Base-by-base conservation (phyloP, 805 yeast genomes). In the Pichia exigua region DNA sequence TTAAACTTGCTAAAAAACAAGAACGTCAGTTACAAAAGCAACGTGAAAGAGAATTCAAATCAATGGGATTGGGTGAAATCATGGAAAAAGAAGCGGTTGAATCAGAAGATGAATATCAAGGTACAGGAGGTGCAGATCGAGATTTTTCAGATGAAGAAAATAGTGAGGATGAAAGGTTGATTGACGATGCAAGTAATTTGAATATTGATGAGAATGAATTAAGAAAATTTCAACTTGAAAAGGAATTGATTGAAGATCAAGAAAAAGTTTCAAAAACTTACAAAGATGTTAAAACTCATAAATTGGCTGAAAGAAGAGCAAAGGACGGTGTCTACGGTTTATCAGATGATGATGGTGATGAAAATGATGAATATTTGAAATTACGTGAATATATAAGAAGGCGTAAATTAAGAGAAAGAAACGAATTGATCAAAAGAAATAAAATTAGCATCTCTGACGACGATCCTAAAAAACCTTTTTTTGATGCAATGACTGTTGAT, bases 81-180 rank as follows among this genome's bases (percentile, higher is more conserved):
- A 72, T 87, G 63, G 92, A 87, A 60, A 83, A 85, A 46, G 94
- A 87, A 70, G 95, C 95, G 44, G 90, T 79, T 58, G 95, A 87
- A 69, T 85, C 94, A 39, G 95, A 87, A 54, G 95, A 87, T 72
- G 95, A 87, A 70, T 87, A 89, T 87, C 77, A 77, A 47, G 95
- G 94, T 4, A 60, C 85, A 46, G 94, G 92, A 57, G 95, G 95
- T 54, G 71, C 62, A 7, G 91, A 85, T 58, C 85, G 82, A 3
- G 83, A 79, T 54, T 50, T 62, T 1, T 75, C 79, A 18, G 83
- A 77, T 54, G 79, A 71, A 43, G 84, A 82, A 48, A 80, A 86
- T 63, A 79, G 87, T 26, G 95, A 87, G 55, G 87, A 85, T 61
- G 94, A 86, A 65, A 74, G 70, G 55, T 81, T 87, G 88, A 76